These are phyloP conservation scores for Exophiala bonariae DNA, from an alignment of 2,329 filamentous ascomycete genomes.

Conservation along the genomic window DNA sequence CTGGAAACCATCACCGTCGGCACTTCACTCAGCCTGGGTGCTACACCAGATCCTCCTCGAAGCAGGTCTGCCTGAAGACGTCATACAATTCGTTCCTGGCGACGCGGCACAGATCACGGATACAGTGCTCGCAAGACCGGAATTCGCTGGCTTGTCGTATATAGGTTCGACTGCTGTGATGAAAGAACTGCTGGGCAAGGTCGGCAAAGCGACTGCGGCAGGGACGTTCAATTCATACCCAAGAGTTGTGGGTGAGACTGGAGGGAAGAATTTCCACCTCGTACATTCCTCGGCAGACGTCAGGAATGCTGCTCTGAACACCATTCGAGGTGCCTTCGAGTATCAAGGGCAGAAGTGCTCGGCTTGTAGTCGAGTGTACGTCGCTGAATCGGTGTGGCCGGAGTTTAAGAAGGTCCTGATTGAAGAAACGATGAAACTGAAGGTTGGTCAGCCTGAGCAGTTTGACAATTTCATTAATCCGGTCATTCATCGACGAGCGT, in stretches of 20 bases:
- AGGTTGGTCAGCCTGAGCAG: conserved; percentile 68
- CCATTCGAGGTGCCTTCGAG: conserved; percentile 83
- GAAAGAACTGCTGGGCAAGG: conserved; percentile 82
- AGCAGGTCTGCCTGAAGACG: conserved; percentile 82
- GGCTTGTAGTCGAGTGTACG: conserved; percentile 77
- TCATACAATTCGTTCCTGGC: conserved; percentile 92
- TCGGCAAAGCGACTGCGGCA: conserved; percentile 76
- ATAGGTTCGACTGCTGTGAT: conserved; percentile 92
- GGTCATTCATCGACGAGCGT: conserved; percentile 79
- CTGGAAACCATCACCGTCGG: conserved; percentile 92
- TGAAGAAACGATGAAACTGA: conserved; percentile 68
- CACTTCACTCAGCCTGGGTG: conserved; percentile 88
- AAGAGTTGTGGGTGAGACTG: conserved; percentile 82
- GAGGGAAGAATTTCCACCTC: conserved; percentile 91
- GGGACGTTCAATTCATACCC: conserved; percentile 84
- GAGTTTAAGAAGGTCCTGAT: conserved; percentile 68
- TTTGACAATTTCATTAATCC: conserved; percentile 82
- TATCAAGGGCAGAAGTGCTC: conserved; percentile 92
- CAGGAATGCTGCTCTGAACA: conserved; percentile 76
- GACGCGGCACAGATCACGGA: conserved; percentile 82
- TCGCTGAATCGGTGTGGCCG: conserved; percentile 73
- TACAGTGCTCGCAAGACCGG: conserved; percentile 70
- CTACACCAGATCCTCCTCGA: conserved; percentile 88
- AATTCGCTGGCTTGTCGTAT: conserved; percentile 92
- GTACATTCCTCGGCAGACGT: conserved; percentile 76